These are phyloP conservation scores for Fusarium clavum DNA, from an alignment of 2,329 filamentous ascomycete genomes.

Conservation along the genomic window DNA sequence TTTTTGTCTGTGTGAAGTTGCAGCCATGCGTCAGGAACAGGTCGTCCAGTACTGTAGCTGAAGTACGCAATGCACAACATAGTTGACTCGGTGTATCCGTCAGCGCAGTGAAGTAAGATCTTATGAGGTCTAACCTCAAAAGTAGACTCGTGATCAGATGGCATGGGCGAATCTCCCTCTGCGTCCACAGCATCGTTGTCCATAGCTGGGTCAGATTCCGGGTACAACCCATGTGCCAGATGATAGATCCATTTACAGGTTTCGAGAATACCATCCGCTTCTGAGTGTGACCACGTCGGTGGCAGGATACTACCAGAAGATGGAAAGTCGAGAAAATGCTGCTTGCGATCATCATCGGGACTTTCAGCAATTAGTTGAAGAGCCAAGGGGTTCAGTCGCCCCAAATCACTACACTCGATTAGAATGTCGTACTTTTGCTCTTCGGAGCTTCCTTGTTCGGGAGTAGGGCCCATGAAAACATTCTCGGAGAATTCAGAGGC, in stretches of 20 bases:
- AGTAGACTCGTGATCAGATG: conserved; percentile 27
- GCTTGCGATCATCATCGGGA: conserved; percentile 56
- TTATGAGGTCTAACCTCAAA: conserved; percentile 63
- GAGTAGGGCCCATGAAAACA: conserved; percentile 90
- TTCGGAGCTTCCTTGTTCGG: conserved; percentile 71
- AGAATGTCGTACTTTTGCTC: conserved; percentile 81
- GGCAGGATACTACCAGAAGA: conserved; percentile 93
- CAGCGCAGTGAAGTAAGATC: conserved; percentile 91
- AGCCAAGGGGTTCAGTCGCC: conserved; percentile 76
- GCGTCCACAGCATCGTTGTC: conserved; percentile 43
- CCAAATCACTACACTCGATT: conserved; percentile 89
- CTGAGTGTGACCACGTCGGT: conserved; percentile 83
- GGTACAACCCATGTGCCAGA: conserved; percentile 74
- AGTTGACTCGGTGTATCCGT: conserved; percentile 96
- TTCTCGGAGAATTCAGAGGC: conserved; percentile 90
- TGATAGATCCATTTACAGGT: conserved; percentile 92
- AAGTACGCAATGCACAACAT: conserved; percentile 91
- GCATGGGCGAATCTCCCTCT: conserved; percentile 47
- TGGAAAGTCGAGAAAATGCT: conserved; percentile 75
- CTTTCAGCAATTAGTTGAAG: conserved; percentile 73
- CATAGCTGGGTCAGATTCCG: conserved; percentile 54
- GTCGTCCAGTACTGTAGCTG: conserved; percentile 87
- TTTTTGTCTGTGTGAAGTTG: conserved; percentile 81
- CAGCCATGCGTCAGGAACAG: conserved; percentile 89
- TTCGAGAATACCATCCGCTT: conserved; percentile 85